A percentile compares a stretch with the other conserved stretches of the same genome.
These are phyloP conservation scores for Penicillium herquei DNA, from an alignment of 495 filamentous ascomycete species.

Conservation along the genomic window DNA sequence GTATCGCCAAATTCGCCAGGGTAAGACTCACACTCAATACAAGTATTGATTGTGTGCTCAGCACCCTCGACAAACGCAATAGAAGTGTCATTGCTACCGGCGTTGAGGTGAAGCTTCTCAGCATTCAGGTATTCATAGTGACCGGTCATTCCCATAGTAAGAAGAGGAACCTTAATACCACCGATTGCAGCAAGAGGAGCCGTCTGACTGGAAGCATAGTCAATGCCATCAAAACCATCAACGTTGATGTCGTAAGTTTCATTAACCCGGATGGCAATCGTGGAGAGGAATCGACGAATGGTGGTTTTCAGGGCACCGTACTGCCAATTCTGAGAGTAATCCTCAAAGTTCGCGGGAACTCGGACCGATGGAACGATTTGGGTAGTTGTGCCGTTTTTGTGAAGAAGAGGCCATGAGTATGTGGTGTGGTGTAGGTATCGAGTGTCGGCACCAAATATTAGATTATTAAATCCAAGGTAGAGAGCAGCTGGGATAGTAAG, in stretches of 20 bases:
- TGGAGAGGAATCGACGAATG: slow-evolving; percentile 7
- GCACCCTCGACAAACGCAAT: slow-evolving; percentile 14
- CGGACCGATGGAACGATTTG: slow-evolving; percentile 11
- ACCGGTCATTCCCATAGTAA: slow-evolving; percentile 16
- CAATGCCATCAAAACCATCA: slow-evolving; percentile 7
- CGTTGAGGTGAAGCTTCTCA: slow-evolving; percentile 11
- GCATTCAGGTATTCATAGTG: slow-evolving; percentile 17
- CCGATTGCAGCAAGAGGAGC: neutral
- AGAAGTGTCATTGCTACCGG: slow-evolving; percentile 8
- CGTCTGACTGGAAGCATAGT: slow-evolving; percentile 8
- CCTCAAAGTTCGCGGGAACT: neutral
- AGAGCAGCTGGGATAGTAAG: slow-evolving; percentile 2
- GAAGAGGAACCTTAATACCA: slow-evolving; percentile 9
- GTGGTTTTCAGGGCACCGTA: slow-evolving; percentile 10
- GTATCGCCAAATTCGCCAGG: slow-evolving; percentile 10
- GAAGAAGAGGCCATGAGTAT: slow-evolving; percentile 10
- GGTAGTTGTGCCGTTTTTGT: slow-evolving; percentile 7
- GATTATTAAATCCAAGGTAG: slow-evolving; percentile 12
- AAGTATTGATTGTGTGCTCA: slow-evolving; percentile 11
- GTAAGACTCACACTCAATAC: slow-evolving; percentile 11
- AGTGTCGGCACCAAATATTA: slow-evolving; percentile 9
- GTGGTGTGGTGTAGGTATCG: slow-evolving; percentile 7
- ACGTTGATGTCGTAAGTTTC: slow-evolving; percentile 1
- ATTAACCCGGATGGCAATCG: slow-evolving; percentile 5
- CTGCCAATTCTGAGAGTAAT: neutral